Evolutionary conservation across 192 early-diverging fungal species (phyloP).

Genomic region (Allomyces javanicus): DNA sequence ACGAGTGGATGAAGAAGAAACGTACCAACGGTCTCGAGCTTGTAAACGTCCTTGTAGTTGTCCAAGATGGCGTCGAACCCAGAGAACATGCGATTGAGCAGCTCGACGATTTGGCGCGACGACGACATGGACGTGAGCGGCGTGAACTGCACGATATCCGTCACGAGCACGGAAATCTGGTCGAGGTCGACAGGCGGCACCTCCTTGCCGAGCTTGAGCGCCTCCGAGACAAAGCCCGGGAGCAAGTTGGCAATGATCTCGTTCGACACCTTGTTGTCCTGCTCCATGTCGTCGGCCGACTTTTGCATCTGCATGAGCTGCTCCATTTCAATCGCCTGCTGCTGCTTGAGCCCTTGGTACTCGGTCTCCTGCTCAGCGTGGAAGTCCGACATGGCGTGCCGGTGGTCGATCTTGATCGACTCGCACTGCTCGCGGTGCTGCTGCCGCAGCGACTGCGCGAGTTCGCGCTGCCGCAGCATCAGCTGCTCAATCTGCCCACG

Average conservation of each 20-base stretch:
- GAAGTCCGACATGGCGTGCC: slow-evolving; percentile 1
- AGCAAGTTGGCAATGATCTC: slow-evolving; percentile 21
- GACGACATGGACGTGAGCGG: slow-evolving; percentile 14
- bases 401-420: slow-evolving; percentile 5
- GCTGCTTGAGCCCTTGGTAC: slow-evolving; percentile 15
- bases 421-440: slow-evolving; percentile 14
- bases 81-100: slow-evolving; percentile 25
- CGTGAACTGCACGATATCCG: slow-evolving; percentile 25
- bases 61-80: slow-evolving; percentile 20
- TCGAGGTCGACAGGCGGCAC: slow-evolving; percentile 16
- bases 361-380: slow-evolving; percentile 10
- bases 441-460: slow-evolving; percentile 4
- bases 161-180: slow-evolving; percentile 13
- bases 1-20: no score
- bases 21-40: slow-evolving; percentile 21
- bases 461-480: slow-evolving; percentile 4
- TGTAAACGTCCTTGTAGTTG: slow-evolving; percentile 22
- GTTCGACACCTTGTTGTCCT: slow-evolving; percentile 22
- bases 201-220: slow-evolving; percentile 19
- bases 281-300: slow-evolving; percentile 16
- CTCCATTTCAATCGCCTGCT: slow-evolving; percentile 21
- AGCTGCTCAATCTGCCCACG: slow-evolving; percentile 3
- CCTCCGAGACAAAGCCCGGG: slow-evolving; percentile 22
- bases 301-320: slow-evolving; percentile 16
- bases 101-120: slow-evolving; percentile 19